These are phyloP conservation scores for Cystofilobasidium capitatum DNA, from an alignment of 768 basidiomycete species.

Conservation along the genomic window DNA sequence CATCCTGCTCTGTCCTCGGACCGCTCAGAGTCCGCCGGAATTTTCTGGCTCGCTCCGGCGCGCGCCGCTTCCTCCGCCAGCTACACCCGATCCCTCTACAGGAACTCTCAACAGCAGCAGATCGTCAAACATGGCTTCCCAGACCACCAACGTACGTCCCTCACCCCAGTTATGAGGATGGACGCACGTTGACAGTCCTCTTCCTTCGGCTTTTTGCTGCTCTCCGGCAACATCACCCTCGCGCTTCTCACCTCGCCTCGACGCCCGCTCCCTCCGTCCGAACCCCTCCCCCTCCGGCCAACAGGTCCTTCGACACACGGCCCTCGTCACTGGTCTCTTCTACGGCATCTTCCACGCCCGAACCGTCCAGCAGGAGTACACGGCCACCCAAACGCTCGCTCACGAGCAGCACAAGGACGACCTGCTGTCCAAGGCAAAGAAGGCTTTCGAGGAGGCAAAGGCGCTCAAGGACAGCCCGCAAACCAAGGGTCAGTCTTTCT, in stretches of 20 bases:
- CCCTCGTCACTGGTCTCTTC: conserved; percentile 70
- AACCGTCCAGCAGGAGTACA: conserved; percentile 71
- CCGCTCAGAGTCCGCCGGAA: too few species aligned
- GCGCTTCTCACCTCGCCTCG: background rate
- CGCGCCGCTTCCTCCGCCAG: background rate
- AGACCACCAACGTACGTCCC: background rate
- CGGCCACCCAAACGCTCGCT: conserved; percentile 63
- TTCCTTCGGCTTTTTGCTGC: too few species aligned
- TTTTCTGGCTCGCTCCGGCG: too few species aligned
- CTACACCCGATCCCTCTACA: background rate
- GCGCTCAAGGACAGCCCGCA: conserved; percentile 35
- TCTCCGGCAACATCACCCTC: too few species aligned
- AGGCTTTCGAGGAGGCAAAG: conserved; percentile 65
- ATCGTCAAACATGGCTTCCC: background rate
- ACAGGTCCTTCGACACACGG: conserved; percentile 89
- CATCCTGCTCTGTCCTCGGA: too few species aligned
- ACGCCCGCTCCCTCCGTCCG: background rate
- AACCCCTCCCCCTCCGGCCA: background rate
- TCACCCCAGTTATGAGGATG: too few species aligned
- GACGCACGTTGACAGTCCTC: too few species aligned
- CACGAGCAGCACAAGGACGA: conserved; percentile 64
- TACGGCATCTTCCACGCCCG: conserved; percentile 90
- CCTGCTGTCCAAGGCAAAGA: conserved; percentile 74
- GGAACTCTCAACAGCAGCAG: too few species aligned
- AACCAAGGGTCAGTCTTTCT: conserved; percentile 40